phyloP scores from a whole-genome alignment of 2,329 filamentous ascomycete genomes.

The Chaetomiaceae sp. region DNA sequence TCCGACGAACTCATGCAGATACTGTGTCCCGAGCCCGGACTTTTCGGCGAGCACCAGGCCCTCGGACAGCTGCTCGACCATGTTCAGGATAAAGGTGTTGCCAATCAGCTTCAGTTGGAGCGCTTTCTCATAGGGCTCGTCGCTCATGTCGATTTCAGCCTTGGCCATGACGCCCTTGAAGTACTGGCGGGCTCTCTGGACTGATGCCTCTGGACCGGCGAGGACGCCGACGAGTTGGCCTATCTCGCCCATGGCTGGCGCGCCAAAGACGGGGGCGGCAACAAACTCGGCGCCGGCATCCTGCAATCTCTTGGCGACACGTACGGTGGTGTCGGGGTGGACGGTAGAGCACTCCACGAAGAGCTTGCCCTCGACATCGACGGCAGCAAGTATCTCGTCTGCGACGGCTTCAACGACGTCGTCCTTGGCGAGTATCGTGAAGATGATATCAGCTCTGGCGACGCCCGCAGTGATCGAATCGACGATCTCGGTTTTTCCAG shows the following conservation, averaged over 20 bases:
- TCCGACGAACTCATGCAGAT: slow-evolving; percentile 68
- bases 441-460: slow-evolving; percentile 68
- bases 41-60: slow-evolving; percentile 77
- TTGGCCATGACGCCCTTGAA: slow-evolving; percentile 68
- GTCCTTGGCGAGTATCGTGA: slow-evolving; percentile 78
- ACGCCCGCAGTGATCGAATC: slow-evolving; percentile 63
- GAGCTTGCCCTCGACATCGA: slow-evolving; percentile 63
- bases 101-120: slow-evolving; percentile 75
- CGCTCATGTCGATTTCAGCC: slow-evolving; percentile 65
- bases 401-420: slow-evolving; percentile 63
- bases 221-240: slow-evolving; percentile 70
- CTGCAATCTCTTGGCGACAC: slow-evolving; percentile 54
- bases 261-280: slow-evolving; percentile 66
- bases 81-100: slow-evolving; percentile 81
- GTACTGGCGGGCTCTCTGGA: slow-evolving; percentile 64
- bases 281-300: slow-evolving; percentile 67
- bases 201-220: slow-evolving; percentile 57
- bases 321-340: slow-evolving; percentile 74
- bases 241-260: slow-evolving; percentile 64
- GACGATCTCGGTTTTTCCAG: slow-evolving; percentile 60
- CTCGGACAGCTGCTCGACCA: slow-evolving; percentile 75
- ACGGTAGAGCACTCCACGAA: slow-evolving; percentile 87
- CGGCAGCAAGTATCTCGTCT: slow-evolving; percentile 47
- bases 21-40: slow-evolving; percentile 65
- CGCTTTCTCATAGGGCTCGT: slow-evolving; percentile 64